These are phyloP conservation scores for Pseudogymnoascus sp. DNA, from an alignment of 2,329 filamentous ascomycete species.

Conservation along the genomic window DNA sequence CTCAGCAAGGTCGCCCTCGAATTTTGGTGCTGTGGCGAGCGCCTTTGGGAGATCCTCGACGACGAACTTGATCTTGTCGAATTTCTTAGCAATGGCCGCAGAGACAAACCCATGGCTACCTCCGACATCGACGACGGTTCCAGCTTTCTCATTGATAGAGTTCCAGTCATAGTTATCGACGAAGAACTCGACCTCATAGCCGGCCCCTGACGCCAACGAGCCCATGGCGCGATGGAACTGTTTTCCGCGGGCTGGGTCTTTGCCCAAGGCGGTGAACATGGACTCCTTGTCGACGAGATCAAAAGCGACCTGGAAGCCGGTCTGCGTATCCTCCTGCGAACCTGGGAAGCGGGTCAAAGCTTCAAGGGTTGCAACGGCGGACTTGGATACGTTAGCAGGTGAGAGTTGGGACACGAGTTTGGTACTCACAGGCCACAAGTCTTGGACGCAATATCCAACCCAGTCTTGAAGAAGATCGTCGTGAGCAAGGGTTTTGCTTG, in stretches of 20 bases:
- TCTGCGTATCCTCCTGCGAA: conserved; percentile 40
- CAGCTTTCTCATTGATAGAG: conserved; percentile 36
- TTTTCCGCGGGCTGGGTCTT: conserved; percentile 39
- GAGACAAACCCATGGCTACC: conserved; percentile 52
- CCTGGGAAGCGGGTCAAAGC: conserved; percentile 40
- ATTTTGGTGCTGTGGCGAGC: conserved; percentile 39
- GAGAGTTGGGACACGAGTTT: background rate
- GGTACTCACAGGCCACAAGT: conserved; percentile 33
- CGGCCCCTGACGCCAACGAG: conserved; percentile 47
- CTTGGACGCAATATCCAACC: conserved; percentile 48
- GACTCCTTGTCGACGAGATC: conserved; percentile 43
- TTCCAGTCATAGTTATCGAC: conserved; percentile 48
- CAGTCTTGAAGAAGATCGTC: conserved; percentile 44
- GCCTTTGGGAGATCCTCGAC: conserved; percentile 47
- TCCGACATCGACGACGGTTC: conserved; percentile 51
- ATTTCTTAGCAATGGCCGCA: conserved; percentile 45
- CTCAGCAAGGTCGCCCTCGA: conserved; percentile 30
- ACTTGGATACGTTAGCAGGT: conserved; percentile 25
- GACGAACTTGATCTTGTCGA: conserved; percentile 45
- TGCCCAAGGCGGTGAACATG: conserved; percentile 47
- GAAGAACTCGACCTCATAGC: conserved; percentile 47
- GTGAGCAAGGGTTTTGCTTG: conserved; percentile 43
- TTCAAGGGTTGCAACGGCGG: conserved; percentile 39
- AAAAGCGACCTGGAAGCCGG: conserved; percentile 46
- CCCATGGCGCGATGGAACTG: conserved; percentile 50